A percentile compares a stretch with the other conserved stretches of the same genome.
phyloP scores from a whole-genome alignment of 345 rosid species.

The Pugionium dolabratum region DNA sequence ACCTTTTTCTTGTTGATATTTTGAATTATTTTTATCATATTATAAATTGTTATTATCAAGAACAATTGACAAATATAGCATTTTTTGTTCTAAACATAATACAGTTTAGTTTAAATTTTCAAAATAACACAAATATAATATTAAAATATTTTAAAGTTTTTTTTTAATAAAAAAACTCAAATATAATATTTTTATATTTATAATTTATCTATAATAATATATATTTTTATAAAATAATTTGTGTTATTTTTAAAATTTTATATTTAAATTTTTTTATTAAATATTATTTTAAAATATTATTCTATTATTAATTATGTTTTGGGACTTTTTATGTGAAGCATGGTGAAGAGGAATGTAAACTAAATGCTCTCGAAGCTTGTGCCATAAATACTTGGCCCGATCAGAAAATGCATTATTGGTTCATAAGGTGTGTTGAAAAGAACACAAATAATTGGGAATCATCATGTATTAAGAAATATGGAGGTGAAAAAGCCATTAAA shows the following conservation, averaged over 20 bases:
- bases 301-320: background rate
- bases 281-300: background rate
- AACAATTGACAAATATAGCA: no score
- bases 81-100: no score
- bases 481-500: conserved; percentile 3
- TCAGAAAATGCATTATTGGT: conserved; percentile 52
- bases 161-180: no score
- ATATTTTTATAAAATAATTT: no score
- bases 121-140: no score
- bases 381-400: conserved; percentile 55
- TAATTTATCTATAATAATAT: no score
- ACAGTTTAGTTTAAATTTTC: no score
- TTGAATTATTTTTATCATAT: background rate
- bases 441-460: conserved; percentile 13
- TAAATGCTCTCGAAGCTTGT: conserved; percentile 68
- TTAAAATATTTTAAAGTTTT: no score
- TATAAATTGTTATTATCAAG: background rate
- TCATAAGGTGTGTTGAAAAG: conserved; percentile 41
- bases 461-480: conserved; percentile 16
- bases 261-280: no score
- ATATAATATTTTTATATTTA: no score
- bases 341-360: conserved; percentile 68
- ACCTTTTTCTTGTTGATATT: no score
- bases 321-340: conserved; percentile 47
- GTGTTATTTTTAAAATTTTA: no score